Evolutionary conservation across 306 rosid species (phyloP), one percentile per base, ranked within the genome.

Genomic region (Prunus mira): DNA sequence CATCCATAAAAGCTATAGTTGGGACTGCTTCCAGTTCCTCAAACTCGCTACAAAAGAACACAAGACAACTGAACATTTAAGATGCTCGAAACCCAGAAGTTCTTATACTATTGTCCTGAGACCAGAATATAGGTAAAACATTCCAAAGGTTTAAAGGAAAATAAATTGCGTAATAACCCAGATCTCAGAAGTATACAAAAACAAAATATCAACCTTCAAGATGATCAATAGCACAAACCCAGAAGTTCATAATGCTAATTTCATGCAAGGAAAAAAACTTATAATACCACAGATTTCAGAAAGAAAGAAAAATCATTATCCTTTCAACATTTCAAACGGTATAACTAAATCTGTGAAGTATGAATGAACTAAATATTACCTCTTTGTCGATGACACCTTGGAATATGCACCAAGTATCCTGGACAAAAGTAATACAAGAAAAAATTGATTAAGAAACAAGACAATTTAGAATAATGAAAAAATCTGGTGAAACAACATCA

Each of bases 341-440:
- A 57, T 7, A 9, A 12, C 20, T 22, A 57, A 14, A 55, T 22
- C 65, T 1, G 51, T 38, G 66, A 62, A 69, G 63, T 2, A 28
- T 62, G 73, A 32, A 71, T 56, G 67, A 72, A 60, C 12, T 25
- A 73, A 72, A 34, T 18, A 2, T 34, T 47, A 94, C 98, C 94
- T 89, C 79, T 84, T 79, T 82, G 66, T 68, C 41, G 88, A 73
- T 79, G 96, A 77, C 49, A 82, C 78, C 91, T 90, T 93, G 57
- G 96, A 84, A 81, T 87, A 87, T 17, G 92, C 93, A 86, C 78
- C 80, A 51, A 94, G 91, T 79, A 90, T 91, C 87, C 98, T 94
- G 60, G 27, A 73, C 24, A 38, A 24, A 3, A 9, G 28, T 20
- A 14, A 57, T 47, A 41, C 4, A 55, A 22, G 66, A 56, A 22